Percentiles rank a stretch among this genome's conserved stretches.
phyloP scores from a whole-genome alignment of 108 stramenopile genomes.

The Cyclotella distinguenda region DNA sequence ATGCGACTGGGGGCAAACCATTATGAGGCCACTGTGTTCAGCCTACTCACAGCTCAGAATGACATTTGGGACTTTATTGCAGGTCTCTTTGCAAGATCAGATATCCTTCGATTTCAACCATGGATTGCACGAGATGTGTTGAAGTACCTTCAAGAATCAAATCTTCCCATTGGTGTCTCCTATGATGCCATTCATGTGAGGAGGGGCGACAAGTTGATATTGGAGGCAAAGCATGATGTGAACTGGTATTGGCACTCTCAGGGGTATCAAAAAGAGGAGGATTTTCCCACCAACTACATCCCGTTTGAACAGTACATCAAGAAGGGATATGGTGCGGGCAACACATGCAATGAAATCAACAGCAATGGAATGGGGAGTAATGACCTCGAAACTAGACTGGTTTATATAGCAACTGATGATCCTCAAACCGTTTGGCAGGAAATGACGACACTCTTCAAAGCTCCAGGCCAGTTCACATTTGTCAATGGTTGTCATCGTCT shows the following conservation, averaged over 20 bases:
- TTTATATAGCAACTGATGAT: conserved; percentile 29
- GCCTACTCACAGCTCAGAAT: conserved; percentile 1
- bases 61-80: conserved; percentile 32
- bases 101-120: conserved; percentile 24
- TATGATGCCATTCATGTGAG: conserved; percentile 31
- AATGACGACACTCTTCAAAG: too few relatives aligned
- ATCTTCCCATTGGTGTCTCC: conserved; percentile 1
- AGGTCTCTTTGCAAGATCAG: conserved; percentile 17
- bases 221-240: conserved; percentile 7
- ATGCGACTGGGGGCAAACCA: conserved; percentile 16
- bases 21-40: conserved; percentile 10
- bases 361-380: not conserved
- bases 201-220: conserved; percentile 14
- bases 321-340: conserved; percentile 3
- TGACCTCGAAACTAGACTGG: not conserved
- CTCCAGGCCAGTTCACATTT: too few relatives aligned
- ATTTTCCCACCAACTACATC: conserved; percentile 2
- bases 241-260: conserved; percentile 4
- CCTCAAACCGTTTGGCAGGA: conserved; percentile 5
- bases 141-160: conserved; percentile 5
- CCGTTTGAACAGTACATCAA: conserved; percentile 24
- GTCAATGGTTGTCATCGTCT: too few relatives aligned
- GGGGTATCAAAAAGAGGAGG: not conserved
- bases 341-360: too few relatives aligned
- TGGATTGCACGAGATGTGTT: conserved; percentile 34